phyloP scores from a whole-genome alignment of 2,329 filamentous ascomycete genomes.

The Alternaria alternata region DNA sequence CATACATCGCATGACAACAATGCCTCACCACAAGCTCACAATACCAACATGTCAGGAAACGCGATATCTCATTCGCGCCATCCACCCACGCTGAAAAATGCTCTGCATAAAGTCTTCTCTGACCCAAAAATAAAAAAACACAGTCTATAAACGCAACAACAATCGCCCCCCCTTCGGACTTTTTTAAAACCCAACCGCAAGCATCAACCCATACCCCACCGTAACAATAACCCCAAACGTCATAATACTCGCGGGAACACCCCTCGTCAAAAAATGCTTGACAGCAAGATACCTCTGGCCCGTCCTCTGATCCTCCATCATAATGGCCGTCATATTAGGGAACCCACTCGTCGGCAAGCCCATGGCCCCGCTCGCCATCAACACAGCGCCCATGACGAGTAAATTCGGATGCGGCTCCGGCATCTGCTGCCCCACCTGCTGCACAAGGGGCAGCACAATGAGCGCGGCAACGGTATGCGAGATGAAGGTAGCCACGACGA shows the following conservation, averaged over 20 bases:
- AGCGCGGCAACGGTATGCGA: slow-evolving; percentile 95
- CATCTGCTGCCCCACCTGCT: slow-evolving; percentile 85
- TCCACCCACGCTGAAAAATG: background rate
- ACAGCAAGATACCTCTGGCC: slow-evolving; percentile 92
- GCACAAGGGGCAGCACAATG: slow-evolving; percentile 91
- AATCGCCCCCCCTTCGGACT: background rate
- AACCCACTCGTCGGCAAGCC: slow-evolving; percentile 94
- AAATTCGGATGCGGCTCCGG: slow-evolving; percentile 89
- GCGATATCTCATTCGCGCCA: no score
- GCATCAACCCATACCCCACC: slow-evolving; percentile 90
- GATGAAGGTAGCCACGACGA: slow-evolving; percentile 97
- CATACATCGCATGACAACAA: background rate
- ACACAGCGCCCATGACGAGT: slow-evolving; percentile 89
- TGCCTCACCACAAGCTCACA: no score
- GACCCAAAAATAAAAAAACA: no score
- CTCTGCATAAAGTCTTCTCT: background rate
- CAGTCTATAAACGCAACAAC: background rate
- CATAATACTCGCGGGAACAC: slow-evolving; percentile 84
- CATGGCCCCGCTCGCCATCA: slow-evolving; percentile 99
- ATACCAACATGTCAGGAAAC: no score
- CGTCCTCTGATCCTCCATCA: slow-evolving; percentile 95
- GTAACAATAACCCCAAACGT: slow-evolving; percentile 84
- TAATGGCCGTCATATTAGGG: slow-evolving; percentile 99
- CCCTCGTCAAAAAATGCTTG: slow-evolving; percentile 93
- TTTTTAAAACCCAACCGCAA: slow-evolving; percentile 69